Evolutionary conservation across 2,329 filamentous ascomycete genomes (phyloP).

Genomic region (Rhynchosporium secalis): DNA sequence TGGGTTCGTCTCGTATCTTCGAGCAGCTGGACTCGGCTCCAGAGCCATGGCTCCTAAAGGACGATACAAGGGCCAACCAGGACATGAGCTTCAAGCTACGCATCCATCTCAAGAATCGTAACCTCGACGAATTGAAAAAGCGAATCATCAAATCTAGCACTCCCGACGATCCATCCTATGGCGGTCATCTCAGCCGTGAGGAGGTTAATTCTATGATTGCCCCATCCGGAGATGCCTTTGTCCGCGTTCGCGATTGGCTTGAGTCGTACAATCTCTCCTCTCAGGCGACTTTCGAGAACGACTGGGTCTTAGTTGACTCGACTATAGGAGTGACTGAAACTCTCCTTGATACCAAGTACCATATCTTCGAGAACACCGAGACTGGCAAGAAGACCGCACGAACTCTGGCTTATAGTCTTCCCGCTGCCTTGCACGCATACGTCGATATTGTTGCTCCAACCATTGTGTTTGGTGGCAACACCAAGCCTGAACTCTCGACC

Average conservation of each 20-base stretch:
- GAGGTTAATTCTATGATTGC: constrained; percentile 47
- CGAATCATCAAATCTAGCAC: constrained; percentile 44
- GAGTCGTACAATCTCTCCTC: constrained; percentile 41
- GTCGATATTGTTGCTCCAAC: constrained; percentile 46
- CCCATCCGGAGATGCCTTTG: constrained; percentile 42
- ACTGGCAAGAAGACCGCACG: constrained; percentile 52
- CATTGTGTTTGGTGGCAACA: constrained; percentile 46
- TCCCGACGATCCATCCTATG: constrained; percentile 49
- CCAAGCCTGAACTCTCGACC: constrained; percentile 12
- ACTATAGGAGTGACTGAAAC: constrained; percentile 34
- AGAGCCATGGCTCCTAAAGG: constrained; percentile 18
- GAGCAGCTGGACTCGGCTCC: constrained; percentile 19
- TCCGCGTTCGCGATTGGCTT: constrained; percentile 47
- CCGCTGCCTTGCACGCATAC: constrained; percentile 39
- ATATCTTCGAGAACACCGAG: constrained; percentile 35
- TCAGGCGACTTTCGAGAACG: constrained; percentile 51
- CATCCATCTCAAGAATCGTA: constrained; percentile 36
- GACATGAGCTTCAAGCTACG: constrained; percentile 28
- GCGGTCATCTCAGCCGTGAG: constrained; percentile 48
- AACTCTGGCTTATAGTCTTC: constrained; percentile 48
- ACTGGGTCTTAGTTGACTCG: constrained; percentile 46
- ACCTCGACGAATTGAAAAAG: constrained; percentile 36
- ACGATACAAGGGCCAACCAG: constrained; percentile 12
- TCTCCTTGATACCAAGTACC: constrained; percentile 36
- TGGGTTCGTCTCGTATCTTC: constrained; percentile 19